phyloP scores from a whole-genome alignment of 164 flowering plant species.

The Vitis rupestris region DNA sequence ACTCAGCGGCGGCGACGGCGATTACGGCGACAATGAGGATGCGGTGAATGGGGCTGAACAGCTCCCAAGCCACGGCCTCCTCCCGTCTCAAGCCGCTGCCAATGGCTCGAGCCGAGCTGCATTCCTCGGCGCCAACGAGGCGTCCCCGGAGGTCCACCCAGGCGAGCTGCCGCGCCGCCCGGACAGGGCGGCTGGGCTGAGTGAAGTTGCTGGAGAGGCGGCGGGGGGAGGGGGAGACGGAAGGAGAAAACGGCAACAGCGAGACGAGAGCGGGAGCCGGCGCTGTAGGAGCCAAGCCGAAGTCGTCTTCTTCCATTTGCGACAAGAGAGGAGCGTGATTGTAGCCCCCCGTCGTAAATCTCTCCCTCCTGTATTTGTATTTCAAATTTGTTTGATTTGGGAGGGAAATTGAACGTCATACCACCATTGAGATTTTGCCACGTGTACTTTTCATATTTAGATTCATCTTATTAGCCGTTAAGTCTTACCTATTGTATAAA shows the following conservation, averaged over 20 bases:
- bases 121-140: conserved; percentile 73
- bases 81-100: conserved; percentile 41
- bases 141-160: conserved; percentile 74
- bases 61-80: conserved; percentile 74
- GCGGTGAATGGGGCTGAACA: conserved; percentile 78
- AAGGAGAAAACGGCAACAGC: conserved; percentile 24
- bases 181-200: conserved; percentile 40
- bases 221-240: conserved; percentile 35
- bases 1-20: conserved; percentile 59
- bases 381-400: background rate
- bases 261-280: conserved; percentile 26
- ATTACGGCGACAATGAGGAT: conserved; percentile 62
- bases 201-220: conserved; percentile 59
- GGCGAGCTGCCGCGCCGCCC: conserved; percentile 36
- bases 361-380: background rate
- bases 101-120: conserved; percentile 53
- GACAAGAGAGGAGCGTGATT: conserved; percentile 9
- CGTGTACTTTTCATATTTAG: no score
- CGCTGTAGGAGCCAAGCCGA: background rate
- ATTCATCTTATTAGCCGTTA: no score
- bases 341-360: background rate
- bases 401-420: background rate
- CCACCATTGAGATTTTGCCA: no score
- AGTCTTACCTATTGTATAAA: no score
- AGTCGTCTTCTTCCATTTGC: conserved; percentile 18